phyloP scores from a whole-genome alignment of 164 flowering plant genomes.

The Paratinospora sagittata region DNA sequence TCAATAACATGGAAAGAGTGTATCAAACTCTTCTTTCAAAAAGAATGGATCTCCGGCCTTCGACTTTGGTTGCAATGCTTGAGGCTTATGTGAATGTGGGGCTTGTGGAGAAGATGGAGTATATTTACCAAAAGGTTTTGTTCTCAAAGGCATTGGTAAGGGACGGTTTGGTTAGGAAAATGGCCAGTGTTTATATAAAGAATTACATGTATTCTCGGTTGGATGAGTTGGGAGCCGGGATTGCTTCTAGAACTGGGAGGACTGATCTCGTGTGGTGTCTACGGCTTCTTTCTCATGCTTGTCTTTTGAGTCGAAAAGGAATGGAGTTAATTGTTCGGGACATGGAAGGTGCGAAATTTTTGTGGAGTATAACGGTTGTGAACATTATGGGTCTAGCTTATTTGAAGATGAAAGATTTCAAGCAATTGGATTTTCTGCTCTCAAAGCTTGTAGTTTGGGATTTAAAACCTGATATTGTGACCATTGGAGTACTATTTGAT shows the following conservation, averaged over 20 bases:
- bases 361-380: slow-evolving; percentile 33
- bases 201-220: slow-evolving; percentile 49
- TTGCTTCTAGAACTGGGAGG: slow-evolving; percentile 27
- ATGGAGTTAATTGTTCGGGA: slow-evolving; percentile 36
- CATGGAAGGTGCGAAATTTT: slow-evolving; percentile 36
- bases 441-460: slow-evolving; percentile 21
- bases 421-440: slow-evolving; percentile 25
- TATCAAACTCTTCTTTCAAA: slow-evolving; percentile 29
- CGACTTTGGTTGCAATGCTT: slow-evolving; percentile 49
- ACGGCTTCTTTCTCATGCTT: slow-evolving; percentile 53
- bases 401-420: slow-evolving; percentile 55
- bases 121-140: slow-evolving; percentile 28
- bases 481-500: slow-evolving; percentile 49
- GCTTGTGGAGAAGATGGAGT: slow-evolving; percentile 49
- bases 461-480: slow-evolving; percentile 50
- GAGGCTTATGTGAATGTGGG: slow-evolving; percentile 50
- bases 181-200: slow-evolving; percentile 43
- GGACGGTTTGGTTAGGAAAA: slow-evolving; percentile 40
- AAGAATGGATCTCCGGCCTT: slow-evolving; percentile 33
- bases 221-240: slow-evolving; percentile 43
- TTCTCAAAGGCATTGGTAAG: slow-evolving; percentile 24
- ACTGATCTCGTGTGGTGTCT: slow-evolving; percentile 53
- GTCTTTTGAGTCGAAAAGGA: slow-evolving; percentile 48
- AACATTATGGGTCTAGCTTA: slow-evolving; percentile 44
- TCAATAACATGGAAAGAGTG: slow-evolving; percentile 45